Evolutionary conservation across 345 rosid species (phyloP).

Genomic region (Alliaria petiolata): DNA sequence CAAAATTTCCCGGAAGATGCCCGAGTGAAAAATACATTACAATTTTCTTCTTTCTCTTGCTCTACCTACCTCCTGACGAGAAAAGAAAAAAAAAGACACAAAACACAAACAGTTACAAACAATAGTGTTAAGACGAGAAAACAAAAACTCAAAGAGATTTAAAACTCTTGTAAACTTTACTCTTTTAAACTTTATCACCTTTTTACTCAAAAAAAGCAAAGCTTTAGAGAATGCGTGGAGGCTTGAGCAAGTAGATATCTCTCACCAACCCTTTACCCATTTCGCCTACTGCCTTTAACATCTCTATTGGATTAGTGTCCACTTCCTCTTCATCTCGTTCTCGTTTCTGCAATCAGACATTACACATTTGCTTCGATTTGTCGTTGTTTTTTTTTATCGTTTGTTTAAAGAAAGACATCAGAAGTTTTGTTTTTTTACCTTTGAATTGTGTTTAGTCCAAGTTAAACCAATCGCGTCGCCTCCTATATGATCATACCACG

Average conservation of each 20-base stretch:
- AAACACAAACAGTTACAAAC: too few species aligned
- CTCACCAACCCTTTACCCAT: conserved; percentile 82
- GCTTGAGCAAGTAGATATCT: conserved; percentile 59
- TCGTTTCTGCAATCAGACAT: conserved; percentile 54
- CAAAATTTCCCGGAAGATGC: background rate
- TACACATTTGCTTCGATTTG: conserved; percentile 3
- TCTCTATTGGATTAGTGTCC: conserved; percentile 40
- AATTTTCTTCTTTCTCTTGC: background rate
- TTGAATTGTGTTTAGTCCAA: conserved; percentile 54
- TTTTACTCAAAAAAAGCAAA: background rate
- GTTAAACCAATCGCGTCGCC: conserved; percentile 86
- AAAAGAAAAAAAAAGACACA: too few species aligned
- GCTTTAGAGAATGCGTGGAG: conserved; percentile 38
- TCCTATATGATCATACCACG: conserved; percentile 86
- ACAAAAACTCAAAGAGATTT: too few species aligned
- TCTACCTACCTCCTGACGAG: too few species aligned
- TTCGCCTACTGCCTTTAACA: conserved; percentile 60
- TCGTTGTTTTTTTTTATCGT: background rate
- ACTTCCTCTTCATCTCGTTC: conserved; percentile 47
- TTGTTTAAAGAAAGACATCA: background rate
- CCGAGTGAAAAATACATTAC: background rate
- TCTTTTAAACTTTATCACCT: too few species aligned
- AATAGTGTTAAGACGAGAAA: too few species aligned
- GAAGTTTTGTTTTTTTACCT: conserved; percentile 44
- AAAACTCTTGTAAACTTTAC: too few species aligned